Conservation (phyloP, 345 rosid genomes). For the Euclidium syriacum region DNA sequence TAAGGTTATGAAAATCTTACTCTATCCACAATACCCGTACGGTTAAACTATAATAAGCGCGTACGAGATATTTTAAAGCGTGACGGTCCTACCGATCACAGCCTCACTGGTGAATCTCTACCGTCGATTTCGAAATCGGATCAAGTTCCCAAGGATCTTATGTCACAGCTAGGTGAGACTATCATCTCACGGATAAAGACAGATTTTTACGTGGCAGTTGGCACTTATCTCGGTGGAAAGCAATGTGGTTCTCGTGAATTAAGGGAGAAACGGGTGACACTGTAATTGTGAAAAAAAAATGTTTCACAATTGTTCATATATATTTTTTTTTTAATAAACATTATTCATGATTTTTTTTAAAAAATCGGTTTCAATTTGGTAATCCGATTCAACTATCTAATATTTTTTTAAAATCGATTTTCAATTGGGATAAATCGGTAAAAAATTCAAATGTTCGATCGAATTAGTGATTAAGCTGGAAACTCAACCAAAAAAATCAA, state of each 20-base stretch:
- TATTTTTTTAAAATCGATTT: too few species aligned
- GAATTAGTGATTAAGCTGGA: too few species aligned
- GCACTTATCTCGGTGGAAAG: conserved; percentile 28
- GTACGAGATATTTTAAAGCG: conserved; percentile 15
- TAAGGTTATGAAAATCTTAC: conserved; percentile 30
- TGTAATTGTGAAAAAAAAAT: too few species aligned
- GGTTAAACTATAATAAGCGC: conserved; percentile 24
- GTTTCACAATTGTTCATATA: too few species aligned
- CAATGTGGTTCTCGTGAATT: conserved; percentile 31
- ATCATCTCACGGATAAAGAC: not conserved
- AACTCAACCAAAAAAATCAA: too few species aligned
- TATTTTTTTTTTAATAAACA: too few species aligned
- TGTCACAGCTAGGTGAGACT: not conserved
- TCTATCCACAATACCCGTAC: conserved; percentile 27
- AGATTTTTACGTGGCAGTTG: conserved; percentile 27
- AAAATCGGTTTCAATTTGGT: too few species aligned
- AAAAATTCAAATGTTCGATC: too few species aligned
- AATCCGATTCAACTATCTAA: too few species aligned
- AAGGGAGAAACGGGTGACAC: too few species aligned
- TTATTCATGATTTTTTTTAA: too few species aligned
- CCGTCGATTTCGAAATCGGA: conserved; percentile 28
- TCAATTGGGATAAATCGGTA: too few species aligned
- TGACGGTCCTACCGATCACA: not conserved
- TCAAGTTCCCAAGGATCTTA: not conserved
- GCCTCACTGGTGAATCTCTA: not conserved